Evolutionary conservation across 2,329 filamentous ascomycete species (phyloP).

Genomic region (Chaetomiaceae sp.): DNA sequence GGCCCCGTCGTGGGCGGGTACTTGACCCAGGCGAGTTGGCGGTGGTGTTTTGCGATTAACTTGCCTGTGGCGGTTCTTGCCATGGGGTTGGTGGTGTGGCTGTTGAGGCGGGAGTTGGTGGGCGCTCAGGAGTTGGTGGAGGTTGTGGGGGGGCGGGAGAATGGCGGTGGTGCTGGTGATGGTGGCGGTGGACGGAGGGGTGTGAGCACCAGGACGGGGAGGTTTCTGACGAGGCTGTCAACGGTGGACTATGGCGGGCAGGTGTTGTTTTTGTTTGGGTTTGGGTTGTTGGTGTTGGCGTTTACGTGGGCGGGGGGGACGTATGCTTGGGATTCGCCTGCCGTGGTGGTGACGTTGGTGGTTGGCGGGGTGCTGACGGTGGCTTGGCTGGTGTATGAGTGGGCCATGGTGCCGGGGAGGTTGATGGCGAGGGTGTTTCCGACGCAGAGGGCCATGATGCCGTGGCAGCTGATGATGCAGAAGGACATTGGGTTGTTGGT

Average conservation of each 20-base stretch:
- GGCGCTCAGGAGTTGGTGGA: constrained; percentile 38
- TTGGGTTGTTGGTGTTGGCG: constrained; percentile 51
- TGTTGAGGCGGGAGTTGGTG: constrained; percentile 57
- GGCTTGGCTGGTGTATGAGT: constrained; percentile 48
- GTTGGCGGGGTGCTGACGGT: constrained; percentile 40
- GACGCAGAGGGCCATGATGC: constrained; percentile 58
- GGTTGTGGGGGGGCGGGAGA: not conserved
- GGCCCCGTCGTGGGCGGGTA: constrained; percentile 60
- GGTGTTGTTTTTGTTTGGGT: constrained; percentile 50
- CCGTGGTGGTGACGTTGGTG: constrained; percentile 47
- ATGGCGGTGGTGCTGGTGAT: not conserved
- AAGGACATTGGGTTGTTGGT: constrained; percentile 59
- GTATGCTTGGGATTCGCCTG: constrained; percentile 47
- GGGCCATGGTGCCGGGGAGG: constrained; percentile 48
- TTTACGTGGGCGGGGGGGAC: constrained; percentile 53
- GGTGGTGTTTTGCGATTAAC: constrained; percentile 64
- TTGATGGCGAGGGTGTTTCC: constrained; percentile 46
- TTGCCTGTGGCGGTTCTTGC: constrained; percentile 52
- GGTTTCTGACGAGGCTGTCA: constrained; percentile 44
- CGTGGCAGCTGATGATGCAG: constrained; percentile 53
- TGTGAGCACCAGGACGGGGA: constrained; percentile 18
- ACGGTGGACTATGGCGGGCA: constrained; percentile 55
- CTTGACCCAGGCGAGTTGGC: constrained; percentile 53
- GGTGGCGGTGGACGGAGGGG: constrained; percentile 17
- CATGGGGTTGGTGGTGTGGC: constrained; percentile 49